Base-by-base conservation (phyloP, 768 basidiomycete genomes). In the Rhizopogon vesiculosus region DNA sequence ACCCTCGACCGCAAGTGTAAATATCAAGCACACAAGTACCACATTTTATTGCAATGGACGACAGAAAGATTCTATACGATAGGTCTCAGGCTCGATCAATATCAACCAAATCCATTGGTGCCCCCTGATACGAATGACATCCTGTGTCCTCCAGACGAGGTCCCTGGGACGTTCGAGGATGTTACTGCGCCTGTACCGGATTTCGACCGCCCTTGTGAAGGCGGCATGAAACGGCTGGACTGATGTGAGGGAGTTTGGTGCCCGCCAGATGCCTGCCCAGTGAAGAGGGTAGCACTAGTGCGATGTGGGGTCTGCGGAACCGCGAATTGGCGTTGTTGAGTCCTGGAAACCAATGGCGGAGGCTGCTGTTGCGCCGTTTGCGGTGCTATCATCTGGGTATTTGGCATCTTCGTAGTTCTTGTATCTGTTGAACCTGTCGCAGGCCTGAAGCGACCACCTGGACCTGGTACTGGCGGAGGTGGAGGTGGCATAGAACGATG, bases 81-180 rank as follows among this genome's bases (percentile, higher is more conserved):
- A 52, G 15, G 33, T 22, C 33, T 38, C 12, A 10, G 35, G 12
- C 35, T 38, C 35, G 35, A 38, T 13, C 35, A 46, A 59, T 39
- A 42, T 65, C 60, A 73, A 43, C 70, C 65, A 56, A 73, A 69
- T 42, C 65, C 67, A 28, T 63, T 68, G 39, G 69, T 57, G 40
- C 60, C 52, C 25, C 72, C 70, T 29, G 74, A 75, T 39, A 79
- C 63, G 64, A 87, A 87, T 42, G 83, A 80, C 57, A 74, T 72
- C 61, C 84, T 76, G 56, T 87, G 84, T 51, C 69, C 72, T 42
- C 71, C 66, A 19, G 71, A 67, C 35, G 66, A 59, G 41, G 53
- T 61, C 19, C 49, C 51, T 16, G 43, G 35, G 5, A 38, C 35
- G 35, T 38, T 38, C 0, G 48, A 49, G 3, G 48, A 49, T 25